Evolutionary conservation across 495 filamentous ascomycete species (phyloP).

Genomic region (Barbatosphaeria neglecta): DNA sequence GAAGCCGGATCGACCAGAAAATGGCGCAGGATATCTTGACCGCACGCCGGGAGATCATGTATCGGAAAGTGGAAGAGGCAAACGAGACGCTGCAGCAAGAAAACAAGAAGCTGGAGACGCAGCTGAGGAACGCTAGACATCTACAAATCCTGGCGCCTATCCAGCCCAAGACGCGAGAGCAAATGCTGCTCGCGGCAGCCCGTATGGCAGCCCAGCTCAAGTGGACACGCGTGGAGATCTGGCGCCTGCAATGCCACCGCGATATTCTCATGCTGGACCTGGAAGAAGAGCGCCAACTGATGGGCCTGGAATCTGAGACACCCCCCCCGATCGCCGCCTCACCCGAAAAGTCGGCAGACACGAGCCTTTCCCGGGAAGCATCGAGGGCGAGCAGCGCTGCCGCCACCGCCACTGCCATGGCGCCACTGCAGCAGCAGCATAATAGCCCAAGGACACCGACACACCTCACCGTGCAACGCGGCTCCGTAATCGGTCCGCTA

Average conservation of each 20-base stretch:
- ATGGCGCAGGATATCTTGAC: constrained; percentile 72
- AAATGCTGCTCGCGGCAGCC: constrained; percentile 72
- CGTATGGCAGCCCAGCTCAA: constrained; percentile 81
- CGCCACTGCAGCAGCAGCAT: too few relatives aligned
- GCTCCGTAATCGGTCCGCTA: constrained; percentile 12
- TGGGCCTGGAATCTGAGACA: constrained; percentile 18
- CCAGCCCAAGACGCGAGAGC: constrained; percentile 72
- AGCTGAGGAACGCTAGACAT: constrained; percentile 86
- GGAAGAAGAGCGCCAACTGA: constrained; percentile 53
- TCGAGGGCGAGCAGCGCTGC: constrained; percentile 13
- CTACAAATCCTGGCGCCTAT: constrained; percentile 82
- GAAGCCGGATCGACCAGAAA: constrained; percentile 61
- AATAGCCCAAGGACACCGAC: constrained; percentile 20
- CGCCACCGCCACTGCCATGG: too few relatives aligned
- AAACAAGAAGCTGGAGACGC: constrained; percentile 66
- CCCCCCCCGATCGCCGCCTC: constrained; percentile 2
- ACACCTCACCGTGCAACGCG: constrained; percentile 15
- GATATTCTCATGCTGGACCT: constrained; percentile 79
- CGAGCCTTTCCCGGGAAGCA: constrained; percentile 12
- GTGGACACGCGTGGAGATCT: constrained; percentile 87
- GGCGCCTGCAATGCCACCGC: constrained; percentile 80
- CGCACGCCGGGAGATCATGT: constrained; percentile 71
- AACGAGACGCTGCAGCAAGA: constrained; percentile 66
- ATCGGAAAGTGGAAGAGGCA: constrained; percentile 68
- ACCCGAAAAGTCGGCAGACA: constrained; percentile 4